Evolutionary conservation across 2,329 filamentous ascomycete species (phyloP).

Genomic region (Pleurostoma richardsiae): DNA sequence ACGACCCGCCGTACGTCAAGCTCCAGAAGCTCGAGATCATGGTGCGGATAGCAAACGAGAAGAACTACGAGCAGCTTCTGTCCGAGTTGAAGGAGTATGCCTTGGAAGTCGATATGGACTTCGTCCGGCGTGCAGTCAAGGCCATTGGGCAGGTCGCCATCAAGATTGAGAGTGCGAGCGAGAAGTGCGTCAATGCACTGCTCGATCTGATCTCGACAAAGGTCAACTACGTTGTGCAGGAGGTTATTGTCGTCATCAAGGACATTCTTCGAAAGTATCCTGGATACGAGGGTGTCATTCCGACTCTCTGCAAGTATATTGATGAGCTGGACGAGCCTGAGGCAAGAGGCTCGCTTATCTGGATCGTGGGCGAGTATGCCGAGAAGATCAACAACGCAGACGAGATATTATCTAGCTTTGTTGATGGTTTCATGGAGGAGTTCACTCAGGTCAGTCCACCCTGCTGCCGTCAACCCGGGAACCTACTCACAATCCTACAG

Average conservation of each 20-base stretch:
- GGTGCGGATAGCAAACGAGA: conserved; percentile 97
- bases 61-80: conserved; percentile 90
- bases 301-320: conserved; percentile 91
- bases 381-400: conserved; percentile 99
- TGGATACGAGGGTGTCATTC: conserved; percentile 96
- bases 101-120: conserved; percentile 98
- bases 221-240: conserved; percentile 98
- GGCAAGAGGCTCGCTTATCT: conserved; percentile 86
- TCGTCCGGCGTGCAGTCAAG: conserved; percentile 87
- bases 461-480: neutral
- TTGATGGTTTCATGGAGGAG: conserved; percentile 92
- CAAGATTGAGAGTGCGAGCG: conserved; percentile 92
- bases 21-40: conserved; percentile 98
- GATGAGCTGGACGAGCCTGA: conserved; percentile 94
- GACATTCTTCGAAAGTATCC: conserved; percentile 97
- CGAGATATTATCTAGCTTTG: conserved; percentile 85
- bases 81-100: conserved; percentile 97
- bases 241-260: conserved; percentile 98
- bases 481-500: conserved; percentile 34
- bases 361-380: conserved; percentile 98
- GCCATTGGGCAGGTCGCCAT: conserved; percentile 98
- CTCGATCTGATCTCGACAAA: conserved; percentile 94
- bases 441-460: conserved; percentile 73
- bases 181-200: conserved; percentile 91
- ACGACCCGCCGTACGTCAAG: conserved; percentile 96